These are phyloP conservation scores for Sergeia podlipaevii DNA, from an alignment of 208 protist genomes.

Conservation along the genomic window DNA sequence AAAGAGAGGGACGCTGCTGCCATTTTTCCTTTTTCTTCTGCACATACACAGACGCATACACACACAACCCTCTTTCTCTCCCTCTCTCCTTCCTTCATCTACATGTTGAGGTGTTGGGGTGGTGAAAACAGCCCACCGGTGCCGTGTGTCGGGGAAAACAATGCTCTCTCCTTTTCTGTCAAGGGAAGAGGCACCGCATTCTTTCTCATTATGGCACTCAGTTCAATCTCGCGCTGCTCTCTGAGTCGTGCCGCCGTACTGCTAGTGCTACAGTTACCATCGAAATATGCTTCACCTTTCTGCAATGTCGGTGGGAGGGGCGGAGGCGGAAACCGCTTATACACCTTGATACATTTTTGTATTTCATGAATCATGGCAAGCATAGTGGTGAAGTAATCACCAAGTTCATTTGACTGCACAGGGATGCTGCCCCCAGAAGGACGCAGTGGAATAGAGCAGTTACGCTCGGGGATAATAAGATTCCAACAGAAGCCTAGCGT, in stretches of 20 bases:
- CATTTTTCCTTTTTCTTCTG: too few species aligned
- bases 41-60: too few species aligned
- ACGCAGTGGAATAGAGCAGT: not conserved
- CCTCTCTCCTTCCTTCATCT: too few species aligned
- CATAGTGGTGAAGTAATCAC: not conserved
- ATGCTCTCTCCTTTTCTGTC: conserved; percentile 12
- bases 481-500: too few species aligned
- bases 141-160: conserved; percentile 52
- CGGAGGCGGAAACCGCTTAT: not conserved
- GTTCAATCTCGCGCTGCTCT: conserved; percentile 5
- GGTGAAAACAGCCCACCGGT: conserved; percentile 30
- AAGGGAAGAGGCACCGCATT: conserved; percentile 6
- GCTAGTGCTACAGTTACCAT: too few species aligned
- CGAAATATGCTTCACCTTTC: too few species aligned
- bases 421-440: not conserved
- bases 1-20: too few species aligned
- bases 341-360: not conserved
- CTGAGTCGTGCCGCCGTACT: too few species aligned
- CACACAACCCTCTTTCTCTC: too few species aligned
- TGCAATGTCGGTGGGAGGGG: too few species aligned
- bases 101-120: conserved; percentile 32
- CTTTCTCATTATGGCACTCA: not conserved
- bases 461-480: too few species aligned
- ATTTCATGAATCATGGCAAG: not conserved
- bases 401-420: not conserved